phyloP scores from a whole-genome alignment of 2,329 filamentous ascomycete genomes.

The Endocalyx cinctus region DNA sequence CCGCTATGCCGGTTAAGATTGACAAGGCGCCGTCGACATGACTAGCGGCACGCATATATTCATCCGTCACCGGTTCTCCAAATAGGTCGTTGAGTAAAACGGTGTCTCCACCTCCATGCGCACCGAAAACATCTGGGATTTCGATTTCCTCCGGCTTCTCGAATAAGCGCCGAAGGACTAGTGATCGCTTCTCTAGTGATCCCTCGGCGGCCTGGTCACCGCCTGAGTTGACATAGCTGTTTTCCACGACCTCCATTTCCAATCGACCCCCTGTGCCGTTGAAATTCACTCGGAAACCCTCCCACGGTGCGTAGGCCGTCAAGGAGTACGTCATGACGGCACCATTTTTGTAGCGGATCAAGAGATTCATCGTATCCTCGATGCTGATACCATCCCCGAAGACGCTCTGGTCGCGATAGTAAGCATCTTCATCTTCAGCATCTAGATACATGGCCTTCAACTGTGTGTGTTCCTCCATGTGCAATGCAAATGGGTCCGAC shows the following conservation, averaged over 20 bases:
- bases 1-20: slow-evolving; percentile 56
- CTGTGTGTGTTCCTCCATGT: slow-evolving; percentile 46
- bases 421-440: slow-evolving; percentile 59
- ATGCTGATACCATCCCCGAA: slow-evolving; percentile 61
- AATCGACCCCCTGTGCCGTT: slow-evolving; percentile 55
- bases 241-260: slow-evolving; percentile 59
- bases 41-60: slow-evolving; percentile 50
- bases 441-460: slow-evolving; percentile 57
- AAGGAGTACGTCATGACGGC: slow-evolving; percentile 56
- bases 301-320: slow-evolving; percentile 59
- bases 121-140: slow-evolving; percentile 47
- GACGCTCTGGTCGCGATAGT: slow-evolving; percentile 58
- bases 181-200: slow-evolving; percentile 43
- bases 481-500: slow-evolving; percentile 54
- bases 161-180: slow-evolving; percentile 50
- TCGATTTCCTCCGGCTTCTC: slow-evolving; percentile 52
- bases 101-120: slow-evolving; percentile 57
- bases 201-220: slow-evolving; percentile 53
- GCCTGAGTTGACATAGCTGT: slow-evolving; percentile 57
- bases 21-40: slow-evolving; percentile 56
- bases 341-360: slow-evolving; percentile 53
- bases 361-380: slow-evolving; percentile 59
- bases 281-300: slow-evolving; percentile 54
- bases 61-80: slow-evolving; percentile 46
- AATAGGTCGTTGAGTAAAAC: slow-evolving; percentile 55